A percentile compares a stretch with the other conserved stretches of the same genome.
Evolutionary conservation across 2,329 filamentous ascomycete species (phyloP).

Genomic region (Alternaria sp.): DNA sequence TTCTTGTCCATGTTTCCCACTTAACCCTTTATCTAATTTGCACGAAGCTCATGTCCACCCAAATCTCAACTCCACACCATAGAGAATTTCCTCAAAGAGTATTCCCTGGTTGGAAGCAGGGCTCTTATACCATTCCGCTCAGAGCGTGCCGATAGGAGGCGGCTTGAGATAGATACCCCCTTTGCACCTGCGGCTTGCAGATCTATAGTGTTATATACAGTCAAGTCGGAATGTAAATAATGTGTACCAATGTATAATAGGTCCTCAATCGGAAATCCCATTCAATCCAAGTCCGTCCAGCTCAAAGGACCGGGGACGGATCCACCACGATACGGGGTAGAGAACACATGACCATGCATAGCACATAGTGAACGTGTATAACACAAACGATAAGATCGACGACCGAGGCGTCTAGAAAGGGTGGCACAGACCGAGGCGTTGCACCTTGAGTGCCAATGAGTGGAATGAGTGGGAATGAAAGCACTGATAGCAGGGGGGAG

Average conservation of each 20-base stretch:
- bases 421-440: conserved; percentile 8
- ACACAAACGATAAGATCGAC: conserved; percentile 1
- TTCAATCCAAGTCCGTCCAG: background rate
- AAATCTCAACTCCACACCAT: conserved; percentile 17
- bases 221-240: conserved; percentile 8
- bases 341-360: background rate
- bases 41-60: conserved; percentile 22
- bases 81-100: conserved; percentile 4
- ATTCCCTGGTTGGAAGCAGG: conserved; percentile 13
- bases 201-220: conserved; percentile 22
- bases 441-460: conserved; percentile 1
- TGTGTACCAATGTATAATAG: background rate
- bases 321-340: background rate
- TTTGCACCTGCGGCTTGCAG: conserved; percentile 22
- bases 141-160: conserved; percentile 14
- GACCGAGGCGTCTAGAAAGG: background rate
- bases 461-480: conserved; percentile 3
- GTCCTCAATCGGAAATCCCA: background rate
- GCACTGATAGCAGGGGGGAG: conserved; percentile 14
- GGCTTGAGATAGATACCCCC: conserved; percentile 32
- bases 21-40: conserved; percentile 28
- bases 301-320: background rate
- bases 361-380: conserved; percentile 7
- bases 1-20: conserved; percentile 34
- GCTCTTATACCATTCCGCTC: conserved; percentile 9